Percentiles rank a stretch among this genome's conserved stretches.
phyloP scores from a whole-genome alignment of 176 grass and related monocot species.

The Poa annua region DNA sequence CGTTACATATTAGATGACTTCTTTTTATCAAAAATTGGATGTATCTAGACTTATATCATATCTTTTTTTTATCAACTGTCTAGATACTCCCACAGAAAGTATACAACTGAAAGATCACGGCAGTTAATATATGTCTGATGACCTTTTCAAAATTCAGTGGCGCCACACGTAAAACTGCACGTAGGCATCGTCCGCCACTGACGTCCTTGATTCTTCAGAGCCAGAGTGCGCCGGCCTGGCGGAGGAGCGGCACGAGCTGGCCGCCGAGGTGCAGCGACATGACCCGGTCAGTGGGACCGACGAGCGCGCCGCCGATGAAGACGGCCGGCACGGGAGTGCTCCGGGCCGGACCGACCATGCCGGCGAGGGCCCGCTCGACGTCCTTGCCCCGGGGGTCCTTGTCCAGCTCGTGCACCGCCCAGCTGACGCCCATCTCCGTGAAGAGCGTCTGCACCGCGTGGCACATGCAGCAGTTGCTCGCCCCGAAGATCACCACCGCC shows the following conservation, averaged over 20 bases:
- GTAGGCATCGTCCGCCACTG: no score
- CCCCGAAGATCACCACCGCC: slow-evolving; percentile 69
- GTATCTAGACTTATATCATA: no score
- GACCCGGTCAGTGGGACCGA: slow-evolving; percentile 63
- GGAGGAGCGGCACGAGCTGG: slow-evolving; percentile 67
- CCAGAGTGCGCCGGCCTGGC: slow-evolving; percentile 70
- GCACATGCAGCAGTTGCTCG: slow-evolving; percentile 82
- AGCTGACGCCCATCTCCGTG: slow-evolving; percentile 56
- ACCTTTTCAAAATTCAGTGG: background rate
- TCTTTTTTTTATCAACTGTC: no score
- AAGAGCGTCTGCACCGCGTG: slow-evolving; percentile 69
- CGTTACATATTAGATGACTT: no score
- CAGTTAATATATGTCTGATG: background rate
- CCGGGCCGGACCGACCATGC: slow-evolving; percentile 54
- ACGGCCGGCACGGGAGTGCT: slow-evolving; percentile 57
- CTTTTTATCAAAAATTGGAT: no score
- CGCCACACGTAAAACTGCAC: background rate
- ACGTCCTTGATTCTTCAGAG: slow-evolving; percentile 34
- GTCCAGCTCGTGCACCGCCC: slow-evolving; percentile 61
- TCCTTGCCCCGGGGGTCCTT: slow-evolving; percentile 57
- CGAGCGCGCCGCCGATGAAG: slow-evolving; percentile 69
- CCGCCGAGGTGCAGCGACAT: slow-evolving; percentile 67
- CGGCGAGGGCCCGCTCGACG: slow-evolving; percentile 52
- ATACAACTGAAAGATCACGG: no score
- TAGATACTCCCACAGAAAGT: no score